These are phyloP conservation scores for Lentinula guzmanii DNA, from an alignment of 768 basidiomycete genomes.

Conservation along the genomic window DNA sequence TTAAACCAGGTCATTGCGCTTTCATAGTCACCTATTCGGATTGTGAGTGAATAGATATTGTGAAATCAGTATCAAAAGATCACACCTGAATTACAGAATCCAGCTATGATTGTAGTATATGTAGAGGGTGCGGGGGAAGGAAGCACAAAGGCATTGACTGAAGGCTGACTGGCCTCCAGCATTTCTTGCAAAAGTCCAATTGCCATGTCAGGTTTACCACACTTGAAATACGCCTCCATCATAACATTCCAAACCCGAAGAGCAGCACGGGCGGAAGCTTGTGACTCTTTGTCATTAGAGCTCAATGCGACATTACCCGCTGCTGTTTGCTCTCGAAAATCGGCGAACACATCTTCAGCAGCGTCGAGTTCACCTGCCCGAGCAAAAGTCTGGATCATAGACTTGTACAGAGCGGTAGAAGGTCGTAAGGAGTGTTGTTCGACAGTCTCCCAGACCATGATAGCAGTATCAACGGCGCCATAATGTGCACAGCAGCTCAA, in stretches of 20 bases:
- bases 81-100: conserved; percentile 47
- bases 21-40: conserved; percentile 37
- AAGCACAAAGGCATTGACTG: conserved; percentile 5
- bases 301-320: conserved; percentile 30
- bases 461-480: conserved; percentile 51
- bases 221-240: conserved; percentile 68
- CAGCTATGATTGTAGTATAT: conserved; percentile 55
- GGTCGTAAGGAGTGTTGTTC: conserved; percentile 36
- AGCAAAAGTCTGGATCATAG: conserved; percentile 55
- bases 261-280: conserved; percentile 24
- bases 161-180: conserved; percentile 38
- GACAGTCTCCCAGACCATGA: conserved; percentile 59
- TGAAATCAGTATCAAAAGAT: background rate
- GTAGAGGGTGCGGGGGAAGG: conserved; percentile 60
- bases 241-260: conserved; percentile 67
- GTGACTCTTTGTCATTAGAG: background rate
- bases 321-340: conserved; percentile 41
- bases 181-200: conserved; percentile 64
- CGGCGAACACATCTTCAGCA: conserved; percentile 56
- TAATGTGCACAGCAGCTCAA: conserved; percentile 58
- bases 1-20: conserved; percentile 72
- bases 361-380: conserved; percentile 41
- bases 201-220: conserved; percentile 55
- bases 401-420: conserved; percentile 35
- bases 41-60: background rate